phyloP scores from a whole-genome alignment of 2,329 filamentous ascomycete species.

The Bretziella fagacearum region DNA sequence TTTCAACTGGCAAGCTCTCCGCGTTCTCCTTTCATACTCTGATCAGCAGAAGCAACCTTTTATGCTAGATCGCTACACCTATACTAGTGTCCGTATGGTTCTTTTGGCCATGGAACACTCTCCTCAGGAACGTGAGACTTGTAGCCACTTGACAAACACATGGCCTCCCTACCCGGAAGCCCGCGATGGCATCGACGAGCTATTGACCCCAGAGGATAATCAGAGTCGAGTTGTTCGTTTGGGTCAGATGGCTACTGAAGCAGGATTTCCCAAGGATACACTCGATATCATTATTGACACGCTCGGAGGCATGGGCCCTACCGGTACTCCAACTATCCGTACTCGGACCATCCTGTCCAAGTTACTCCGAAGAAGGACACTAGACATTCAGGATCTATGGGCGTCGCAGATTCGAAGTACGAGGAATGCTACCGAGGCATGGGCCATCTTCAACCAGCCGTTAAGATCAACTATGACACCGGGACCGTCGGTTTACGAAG shows the following conservation, averaged over 20 bases:
- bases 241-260: constrained; percentile 36
- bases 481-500: constrained; percentile 32
- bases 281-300: constrained; percentile 33
- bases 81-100: constrained; percentile 36
- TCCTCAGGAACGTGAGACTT: constrained; percentile 30
- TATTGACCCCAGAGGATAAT: constrained; percentile 32
- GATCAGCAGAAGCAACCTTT: constrained; percentile 31
- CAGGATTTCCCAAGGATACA: constrained; percentile 33
- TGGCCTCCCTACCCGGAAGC: constrained; percentile 45
- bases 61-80: constrained; percentile 33
- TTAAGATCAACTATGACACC: constrained; percentile 23
- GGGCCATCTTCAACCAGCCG: constrained; percentile 31
- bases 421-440: constrained; percentile 44
- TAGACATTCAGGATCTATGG: constrained; percentile 25
- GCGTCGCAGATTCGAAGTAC: constrained; percentile 40
- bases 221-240: constrained; percentile 36
- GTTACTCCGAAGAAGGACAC: background rate
- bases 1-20: constrained; percentile 42
- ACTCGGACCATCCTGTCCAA: constrained; percentile 21
- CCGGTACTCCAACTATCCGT: constrained; percentile 41
- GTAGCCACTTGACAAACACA: constrained; percentile 30
- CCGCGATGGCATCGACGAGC: constrained; percentile 43
- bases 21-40: constrained; percentile 35
- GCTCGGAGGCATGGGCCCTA: constrained; percentile 34
- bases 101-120: constrained; percentile 38